Base-by-base conservation (phyloP, 352 stramenopile genomes). In the Phytophthora europaea region DNA sequence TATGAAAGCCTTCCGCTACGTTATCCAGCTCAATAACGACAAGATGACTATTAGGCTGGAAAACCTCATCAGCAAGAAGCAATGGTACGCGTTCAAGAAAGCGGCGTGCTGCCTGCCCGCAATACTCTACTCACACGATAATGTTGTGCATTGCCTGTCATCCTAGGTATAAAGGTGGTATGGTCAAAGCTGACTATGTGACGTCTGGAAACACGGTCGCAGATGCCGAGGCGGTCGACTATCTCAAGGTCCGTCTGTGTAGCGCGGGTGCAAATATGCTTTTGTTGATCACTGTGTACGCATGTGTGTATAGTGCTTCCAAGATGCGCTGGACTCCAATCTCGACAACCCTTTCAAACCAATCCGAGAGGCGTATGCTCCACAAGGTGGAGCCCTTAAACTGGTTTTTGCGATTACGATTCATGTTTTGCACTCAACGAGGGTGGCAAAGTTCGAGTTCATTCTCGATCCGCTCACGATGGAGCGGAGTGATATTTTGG, bases 151-250 rank as follows among this genome's bases (percentile, higher is more conserved):
- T 43, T 18, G 12, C 4, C 20, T 10, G 20, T 5, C 20, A 54
- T n/a, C n/a, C n/a, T 40, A 78, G 65, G 71, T 68, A 48, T 22
- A 75, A 67, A 50, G 61, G 72, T 4, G 48, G 22, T 1, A 58
- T 79, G 62, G 15, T 3, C 18, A 66, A 70, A 61, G 2, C 0
- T 0, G 53, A 64, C 34, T 74, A 65, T 7, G 34, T 79, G 34
- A 64, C 62, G n/a, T 34, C 56, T 22, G 28, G 22, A 1, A 79
- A 79, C 52, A 20, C 51, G 2, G 70, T 76, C 22, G 15, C 62
- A 22, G 57, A 51, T 7, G 67, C 72, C 0, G 51, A 34, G 4
- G 12, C 6, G 0, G 6, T 18, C 1, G 61, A 77, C 28, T 77
- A 77, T 43, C 1, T 73, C 0, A 68, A 68, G 63, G 70, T 76